Evolutionary conservation across 1,284 basidiomycete species (phyloP), one percentile per base, ranked within the genome.

Genomic region (Irpex rosettiformis): DNA sequence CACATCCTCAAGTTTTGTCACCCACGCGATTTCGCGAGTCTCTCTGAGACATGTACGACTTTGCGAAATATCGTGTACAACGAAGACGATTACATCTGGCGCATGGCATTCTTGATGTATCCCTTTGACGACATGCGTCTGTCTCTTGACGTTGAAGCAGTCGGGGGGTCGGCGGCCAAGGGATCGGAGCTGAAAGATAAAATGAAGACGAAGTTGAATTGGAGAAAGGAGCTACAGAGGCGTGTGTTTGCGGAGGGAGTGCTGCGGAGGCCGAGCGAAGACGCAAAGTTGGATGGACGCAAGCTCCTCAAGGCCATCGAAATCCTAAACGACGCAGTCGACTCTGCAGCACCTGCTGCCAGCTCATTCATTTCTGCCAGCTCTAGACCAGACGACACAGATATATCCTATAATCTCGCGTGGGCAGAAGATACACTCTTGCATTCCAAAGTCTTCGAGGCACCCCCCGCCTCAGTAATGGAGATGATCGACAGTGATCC

Each of bases 91-190:
- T 81, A 81, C 66, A 76, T 89, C 43, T 89, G 86, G 86, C 81
- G 84, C 51, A 74, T 79, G 56, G 73, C 89, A 25, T 86, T 84
- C 70, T 77, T 86, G 29, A 60, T 68, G 24, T 71, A 72, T 40
- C 77, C 79, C 13, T 88, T 86, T 67, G 87, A 89, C 64, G 81
- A 86, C 65, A 83, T 82, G n/a, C 75, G 79, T 24, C 64, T 69
- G 49, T 67, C 70, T 8, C 43, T 65, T 13, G 57, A 62, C 22
- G 59, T 8, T 22, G 21, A n/a, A 18, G 21, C 21, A 18, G 8
- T 45, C 43, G 43, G 30, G 47, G 22, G 16, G 43, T 47, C 13
- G 33, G 18, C 30, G 16, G 52, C 48, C 10, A 10, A 21, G 49
- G 25, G 18, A 8, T 52, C 49, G 27, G 22, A 22, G 13, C 27